Evolutionary conservation across 2,329 filamentous ascomycete genomes (phyloP).

Genomic region (Ceratocystiopsis minuta): DNA sequence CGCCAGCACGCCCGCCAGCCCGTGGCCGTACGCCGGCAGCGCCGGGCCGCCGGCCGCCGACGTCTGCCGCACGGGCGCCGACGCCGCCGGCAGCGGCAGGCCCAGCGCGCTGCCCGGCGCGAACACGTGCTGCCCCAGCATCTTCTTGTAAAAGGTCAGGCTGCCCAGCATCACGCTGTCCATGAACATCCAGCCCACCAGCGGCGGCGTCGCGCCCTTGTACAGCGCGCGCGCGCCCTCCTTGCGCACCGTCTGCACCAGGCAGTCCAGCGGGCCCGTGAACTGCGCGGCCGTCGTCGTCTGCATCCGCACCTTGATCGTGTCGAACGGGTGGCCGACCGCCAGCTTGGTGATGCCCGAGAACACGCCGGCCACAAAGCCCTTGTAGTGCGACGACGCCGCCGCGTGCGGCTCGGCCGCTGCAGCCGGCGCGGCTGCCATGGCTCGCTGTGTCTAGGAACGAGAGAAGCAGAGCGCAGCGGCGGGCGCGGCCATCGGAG

Average conservation of each 20-base stretch:
- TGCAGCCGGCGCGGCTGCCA: neutral
- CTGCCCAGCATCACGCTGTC: conserved; percentile 82
- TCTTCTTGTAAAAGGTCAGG: conserved; percentile 70
- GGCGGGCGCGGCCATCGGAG: neutral
- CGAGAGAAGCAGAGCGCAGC: too few relatives aligned
- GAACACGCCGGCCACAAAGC: conserved; percentile 95
- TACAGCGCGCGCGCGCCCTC: conserved; percentile 78
- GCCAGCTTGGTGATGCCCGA: conserved; percentile 80
- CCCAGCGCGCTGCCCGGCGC: conserved; percentile 27
- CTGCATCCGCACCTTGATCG: conserved; percentile 88
- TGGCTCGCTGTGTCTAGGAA: neutral
- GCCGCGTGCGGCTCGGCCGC: conserved; percentile 1
- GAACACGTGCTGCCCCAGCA: conserved; percentile 69
- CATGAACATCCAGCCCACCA: conserved; percentile 98
- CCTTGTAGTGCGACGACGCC: conserved; percentile 51
- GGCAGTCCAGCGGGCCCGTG: conserved; percentile 68
- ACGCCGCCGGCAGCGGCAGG: conserved; percentile 11
- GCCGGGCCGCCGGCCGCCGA: conserved; percentile 22
- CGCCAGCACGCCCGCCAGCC: conserved; percentile 69
- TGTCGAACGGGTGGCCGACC: conserved; percentile 74
- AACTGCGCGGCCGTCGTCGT: conserved; percentile 66
- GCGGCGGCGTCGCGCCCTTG: conserved; percentile 81
- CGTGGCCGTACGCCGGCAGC: conserved; percentile 66
- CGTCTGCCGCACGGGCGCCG: conserved; percentile 1
- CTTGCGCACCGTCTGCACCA: conserved; percentile 65